phyloP scores from a whole-genome alignment of 2,329 filamentous ascomycete species.

The Trichoderma arundinaceum region DNA sequence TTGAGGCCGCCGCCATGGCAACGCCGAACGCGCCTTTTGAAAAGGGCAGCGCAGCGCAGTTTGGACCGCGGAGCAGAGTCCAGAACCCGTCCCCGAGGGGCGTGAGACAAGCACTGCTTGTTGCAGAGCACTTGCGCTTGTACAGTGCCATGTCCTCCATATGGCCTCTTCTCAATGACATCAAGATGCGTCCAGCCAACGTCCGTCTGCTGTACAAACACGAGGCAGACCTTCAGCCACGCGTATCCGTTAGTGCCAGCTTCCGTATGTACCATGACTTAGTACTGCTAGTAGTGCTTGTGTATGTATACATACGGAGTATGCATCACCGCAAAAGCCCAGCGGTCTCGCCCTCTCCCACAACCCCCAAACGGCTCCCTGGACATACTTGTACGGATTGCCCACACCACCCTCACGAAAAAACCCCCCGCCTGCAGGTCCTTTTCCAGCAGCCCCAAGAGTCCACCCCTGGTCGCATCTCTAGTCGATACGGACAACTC shows the following conservation, averaged over 20 bases:
- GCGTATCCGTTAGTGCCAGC: background rate
- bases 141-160: background rate
- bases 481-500: slow-evolving; percentile 29
- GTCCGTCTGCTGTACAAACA: background rate
- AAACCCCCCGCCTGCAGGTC: slow-evolving; percentile 11
- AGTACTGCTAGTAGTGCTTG: too few species aligned
- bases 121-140: too few species aligned
- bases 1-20: slow-evolving; percentile 25
- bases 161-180: slow-evolving; percentile 10
- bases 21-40: slow-evolving; percentile 9
- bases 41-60: slow-evolving; percentile 15
- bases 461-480: slow-evolving; percentile 2
- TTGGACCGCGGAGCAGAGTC: background rate
- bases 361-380: background rate
- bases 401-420: slow-evolving; percentile 22
- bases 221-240: slow-evolving; percentile 18
- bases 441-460: background rate
- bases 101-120: too few species aligned
- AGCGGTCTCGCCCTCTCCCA: slow-evolving; percentile 3
- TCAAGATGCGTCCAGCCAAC: slow-evolving; percentile 11
- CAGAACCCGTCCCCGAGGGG: background rate
- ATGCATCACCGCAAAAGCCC: too few species aligned
- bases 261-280: too few species aligned
- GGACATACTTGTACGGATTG: background rate
- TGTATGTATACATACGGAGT: too few species aligned